Evolutionary conservation across 805 yeast species (phyloP), one percentile per base, ranked within the genome.

Genomic region (Wickerhamiella bombiphila): DNA sequence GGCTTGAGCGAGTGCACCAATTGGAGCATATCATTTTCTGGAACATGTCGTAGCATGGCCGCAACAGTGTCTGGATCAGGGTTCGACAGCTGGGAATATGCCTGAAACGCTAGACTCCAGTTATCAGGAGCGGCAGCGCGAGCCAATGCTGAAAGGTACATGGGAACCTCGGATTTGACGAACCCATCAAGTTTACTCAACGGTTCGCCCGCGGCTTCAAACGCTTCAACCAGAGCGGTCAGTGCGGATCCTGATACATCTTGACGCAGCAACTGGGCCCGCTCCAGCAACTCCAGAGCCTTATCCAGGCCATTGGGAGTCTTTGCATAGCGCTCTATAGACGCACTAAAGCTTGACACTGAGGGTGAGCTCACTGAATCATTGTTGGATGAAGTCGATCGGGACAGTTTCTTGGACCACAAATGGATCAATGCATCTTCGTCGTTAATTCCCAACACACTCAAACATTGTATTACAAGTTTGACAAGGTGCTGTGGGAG

Each of bases 401-500:
- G 9, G 16, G 32, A 8, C 8, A 13, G 22, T 17, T 30, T 30
- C 14, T n/a, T 20, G 6, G 33, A n/a, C 33, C 33, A 30, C 33
- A 30, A 13, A 4, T 4, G 29, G 29, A 2, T 34, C 8, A 30
- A 14, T 15, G 7, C 13, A 8, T 6, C 20, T 5, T 16, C 5
- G n/a, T n/a, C n/a, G 15, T n/a, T 14, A 14, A 28, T 14, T 8
- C 7, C 33, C 20, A 60, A 40, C 32, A 42, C 43, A 17, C 34
- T 38, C 37, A 54, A 49, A 9, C 11, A 9, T 13, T 24, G 11
- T 9, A 13, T 13, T 9, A 58, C 60, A 3, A 24, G 32, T 21
- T 40, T 42, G 2, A 59, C 58, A 15, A 45, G 29, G 3, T 40
- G 36, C 20, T 33, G 44, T 29, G 54, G 53, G 4, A 42, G 32